These are phyloP conservation scores for Fusarium napiforme DNA, from an alignment of 2,329 filamentous ascomycete genomes.

Conservation along the genomic window DNA sequence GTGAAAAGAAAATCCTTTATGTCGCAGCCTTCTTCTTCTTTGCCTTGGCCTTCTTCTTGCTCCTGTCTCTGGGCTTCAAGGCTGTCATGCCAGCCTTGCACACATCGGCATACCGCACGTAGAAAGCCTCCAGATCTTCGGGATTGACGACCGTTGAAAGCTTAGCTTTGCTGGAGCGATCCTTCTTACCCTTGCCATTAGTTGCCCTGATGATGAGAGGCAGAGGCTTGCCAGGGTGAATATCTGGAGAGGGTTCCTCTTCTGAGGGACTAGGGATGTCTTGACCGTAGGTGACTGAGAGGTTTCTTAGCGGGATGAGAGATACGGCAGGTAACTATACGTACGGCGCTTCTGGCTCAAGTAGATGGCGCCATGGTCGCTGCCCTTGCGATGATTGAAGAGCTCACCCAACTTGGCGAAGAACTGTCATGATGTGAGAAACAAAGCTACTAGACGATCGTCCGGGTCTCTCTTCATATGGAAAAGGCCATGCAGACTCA, in stretches of 20 bases:
- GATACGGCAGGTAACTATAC: constrained; percentile 33
- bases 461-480: not conserved
- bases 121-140: constrained; percentile 82
- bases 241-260: constrained; percentile 68
- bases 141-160: constrained; percentile 85
- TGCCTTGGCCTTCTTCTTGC: constrained; percentile 83
- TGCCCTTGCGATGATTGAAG: constrained; percentile 73
- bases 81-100: constrained; percentile 90
- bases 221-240: constrained; percentile 67
- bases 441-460: not conserved
- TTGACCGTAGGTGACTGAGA: constrained; percentile 57
- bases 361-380: constrained; percentile 78
- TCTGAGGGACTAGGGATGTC: constrained; percentile 56
- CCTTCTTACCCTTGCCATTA: constrained; percentile 76
- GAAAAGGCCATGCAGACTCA: constrained; percentile 3
- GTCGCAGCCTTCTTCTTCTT: constrained; percentile 69
- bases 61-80: constrained; percentile 92
- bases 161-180: constrained; percentile 72
- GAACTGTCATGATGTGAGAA: constrained; percentile 65
- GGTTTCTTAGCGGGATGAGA: constrained; percentile 7
- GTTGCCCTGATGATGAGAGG: constrained; percentile 86
- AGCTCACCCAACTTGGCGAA: constrained; percentile 75
- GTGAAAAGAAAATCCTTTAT: constrained; percentile 11
- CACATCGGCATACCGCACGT: constrained; percentile 84
- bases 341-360: constrained; percentile 81